phyloP scores from a whole-genome alignment of 106 monocot species.

The Dioscorea alata region DNA sequence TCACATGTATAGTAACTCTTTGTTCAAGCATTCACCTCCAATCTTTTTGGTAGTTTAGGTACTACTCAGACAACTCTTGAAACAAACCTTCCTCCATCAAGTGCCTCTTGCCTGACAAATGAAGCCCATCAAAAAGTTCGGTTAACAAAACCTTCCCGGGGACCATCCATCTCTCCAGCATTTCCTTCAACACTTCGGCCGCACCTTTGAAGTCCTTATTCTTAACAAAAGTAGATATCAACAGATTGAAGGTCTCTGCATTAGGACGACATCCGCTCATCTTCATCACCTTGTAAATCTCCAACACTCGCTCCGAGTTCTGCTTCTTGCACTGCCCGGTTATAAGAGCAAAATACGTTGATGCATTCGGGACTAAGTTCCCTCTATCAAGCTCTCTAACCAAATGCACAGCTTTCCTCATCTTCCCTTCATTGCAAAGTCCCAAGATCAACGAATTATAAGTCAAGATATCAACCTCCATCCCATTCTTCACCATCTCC shows the following conservation, averaged over 20 bases:
- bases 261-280: slow-evolving; percentile 56
- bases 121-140: slow-evolving; percentile 47
- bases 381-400: slow-evolving; percentile 54
- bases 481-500: slow-evolving; percentile 58
- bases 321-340: slow-evolving; percentile 74
- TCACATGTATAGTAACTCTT: no score
- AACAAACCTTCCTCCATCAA: slow-evolving; percentile 17
- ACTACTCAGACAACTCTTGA: no score
- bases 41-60: no score
- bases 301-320: slow-evolving; percentile 82
- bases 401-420: slow-evolving; percentile 58
- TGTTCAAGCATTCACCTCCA: no score
- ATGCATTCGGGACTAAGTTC: slow-evolving; percentile 55
- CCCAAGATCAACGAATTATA: slow-evolving; percentile 77
- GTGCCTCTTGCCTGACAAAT: slow-evolving; percentile 31
- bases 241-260: slow-evolving; percentile 38
- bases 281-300: slow-evolving; percentile 82
- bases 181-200: slow-evolving; percentile 51
- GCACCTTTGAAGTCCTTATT: slow-evolving; percentile 80
- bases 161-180: slow-evolving; percentile 53
- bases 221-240: slow-evolving; percentile 63
- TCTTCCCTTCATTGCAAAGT: slow-evolving; percentile 87
- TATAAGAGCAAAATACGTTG: slow-evolving; percentile 72
- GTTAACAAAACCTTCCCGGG: slow-evolving; percentile 48
- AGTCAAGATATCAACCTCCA: slow-evolving; percentile 64